Evolutionary conservation across 2,329 filamentous ascomycete genomes (phyloP).

Genomic region (Hypoxylon sp.): DNA sequence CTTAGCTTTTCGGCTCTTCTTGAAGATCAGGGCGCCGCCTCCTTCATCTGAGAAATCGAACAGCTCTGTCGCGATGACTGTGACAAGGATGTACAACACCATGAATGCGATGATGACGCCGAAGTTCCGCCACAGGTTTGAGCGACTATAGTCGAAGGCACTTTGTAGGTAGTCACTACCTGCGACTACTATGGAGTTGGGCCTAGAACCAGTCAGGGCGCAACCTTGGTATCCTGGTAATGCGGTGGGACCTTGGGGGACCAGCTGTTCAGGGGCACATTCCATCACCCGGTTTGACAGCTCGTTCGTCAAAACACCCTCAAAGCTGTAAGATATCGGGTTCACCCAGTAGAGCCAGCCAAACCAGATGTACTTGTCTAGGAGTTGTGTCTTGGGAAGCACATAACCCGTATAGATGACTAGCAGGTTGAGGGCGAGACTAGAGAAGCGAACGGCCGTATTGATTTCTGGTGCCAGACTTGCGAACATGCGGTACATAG

Average conservation of each 20-base stretch:
- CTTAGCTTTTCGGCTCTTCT: conserved; percentile 75
- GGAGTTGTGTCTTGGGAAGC: conserved; percentile 70
- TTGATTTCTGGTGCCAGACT: conserved; percentile 62
- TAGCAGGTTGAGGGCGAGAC: conserved; percentile 71
- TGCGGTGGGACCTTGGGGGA: conserved; percentile 62
- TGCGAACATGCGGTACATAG: conserved; percentile 55
- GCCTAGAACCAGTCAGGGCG: conserved; percentile 65
- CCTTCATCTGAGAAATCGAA: conserved; percentile 74
- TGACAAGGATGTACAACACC: conserved; percentile 80
- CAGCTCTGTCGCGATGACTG: conserved; percentile 77
- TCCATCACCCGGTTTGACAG: conserved; percentile 68
- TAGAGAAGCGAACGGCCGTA: conserved; percentile 72
- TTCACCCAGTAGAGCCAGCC: conserved; percentile 78
- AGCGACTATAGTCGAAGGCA: conserved; percentile 68
- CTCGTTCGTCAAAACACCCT: conserved; percentile 71
- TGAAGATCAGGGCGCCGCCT: conserved; percentile 80
- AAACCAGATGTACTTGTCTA: conserved; percentile 76
- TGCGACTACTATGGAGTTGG: conserved; percentile 64
- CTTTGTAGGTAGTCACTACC: conserved; percentile 70
- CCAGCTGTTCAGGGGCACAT: conserved; percentile 62
- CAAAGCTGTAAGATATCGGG: conserved; percentile 76
- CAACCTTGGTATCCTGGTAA: conserved; percentile 68
- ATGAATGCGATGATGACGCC: conserved; percentile 83
- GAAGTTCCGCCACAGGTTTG: conserved; percentile 81
- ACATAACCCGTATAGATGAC: conserved; percentile 79